Evolutionary conservation across 176 grass and related monocot species (phyloP).

Genomic region (Oryza meridionalis): DNA sequence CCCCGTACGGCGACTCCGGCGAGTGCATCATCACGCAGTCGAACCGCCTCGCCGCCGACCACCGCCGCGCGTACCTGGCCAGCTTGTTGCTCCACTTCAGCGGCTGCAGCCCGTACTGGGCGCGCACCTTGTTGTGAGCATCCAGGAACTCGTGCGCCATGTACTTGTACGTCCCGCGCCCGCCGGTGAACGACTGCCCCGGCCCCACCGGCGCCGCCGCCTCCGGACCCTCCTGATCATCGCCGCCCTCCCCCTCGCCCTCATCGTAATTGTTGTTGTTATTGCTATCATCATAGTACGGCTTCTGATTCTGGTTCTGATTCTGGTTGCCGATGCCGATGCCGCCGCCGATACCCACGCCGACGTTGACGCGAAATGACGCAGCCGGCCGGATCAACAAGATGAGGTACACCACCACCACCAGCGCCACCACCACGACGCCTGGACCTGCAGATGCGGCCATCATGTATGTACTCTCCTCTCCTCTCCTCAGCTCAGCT

Average conservation of each 20-base stretch:
- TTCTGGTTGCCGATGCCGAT: no score
- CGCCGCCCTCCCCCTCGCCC: background rate
- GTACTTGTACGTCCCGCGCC: conserved; percentile 32
- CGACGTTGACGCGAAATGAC: no score
- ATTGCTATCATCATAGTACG: no score
- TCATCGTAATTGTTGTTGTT: background rate
- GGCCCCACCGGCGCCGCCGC: no score
- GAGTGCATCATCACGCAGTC: conserved; percentile 61
- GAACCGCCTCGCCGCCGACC: conserved; percentile 49
- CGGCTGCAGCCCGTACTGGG: conserved; percentile 40
- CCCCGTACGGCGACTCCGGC: background rate
- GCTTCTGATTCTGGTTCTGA: no score
- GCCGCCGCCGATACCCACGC: no score
- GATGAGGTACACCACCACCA: no score
- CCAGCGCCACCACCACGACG: no score
- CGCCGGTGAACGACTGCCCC: background rate
- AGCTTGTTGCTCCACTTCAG: conserved; percentile 49
- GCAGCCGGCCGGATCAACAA: no score
- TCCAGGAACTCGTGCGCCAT: conserved; percentile 52
- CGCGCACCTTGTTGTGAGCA: conserved; percentile 63
- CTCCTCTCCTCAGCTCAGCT: no score
- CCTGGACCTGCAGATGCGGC: no score
- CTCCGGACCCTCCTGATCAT: background rate
- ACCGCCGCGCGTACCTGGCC: conserved; percentile 54
- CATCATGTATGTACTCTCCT: no score